Percentiles rank a stretch among this genome's conserved stretches.
Conservation (phyloP, 352 stramenopile genomes). For the Phytophthora hibernalis region DNA sequence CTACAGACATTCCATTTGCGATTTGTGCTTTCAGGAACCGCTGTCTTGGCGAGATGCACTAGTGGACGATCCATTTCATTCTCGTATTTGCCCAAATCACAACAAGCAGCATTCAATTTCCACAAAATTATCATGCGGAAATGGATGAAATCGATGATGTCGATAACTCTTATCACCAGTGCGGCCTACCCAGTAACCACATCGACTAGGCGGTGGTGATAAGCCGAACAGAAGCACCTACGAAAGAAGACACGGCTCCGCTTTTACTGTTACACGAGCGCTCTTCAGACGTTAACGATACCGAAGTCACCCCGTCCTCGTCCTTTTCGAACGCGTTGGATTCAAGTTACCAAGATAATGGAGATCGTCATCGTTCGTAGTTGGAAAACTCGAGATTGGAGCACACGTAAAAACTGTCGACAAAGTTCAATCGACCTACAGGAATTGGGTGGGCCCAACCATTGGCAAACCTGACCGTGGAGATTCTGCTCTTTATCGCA, state of each 20-base stretch:
- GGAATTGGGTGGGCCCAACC: constrained; percentile 41
- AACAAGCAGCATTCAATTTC: background rate
- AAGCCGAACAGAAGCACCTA: background rate
- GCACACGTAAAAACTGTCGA: constrained; percentile 28
- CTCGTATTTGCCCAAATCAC: background rate
- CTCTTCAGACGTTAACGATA: background rate
- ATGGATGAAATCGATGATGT: background rate
- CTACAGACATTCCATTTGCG: too few species aligned
- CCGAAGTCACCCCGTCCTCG: background rate
- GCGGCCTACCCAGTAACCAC: background rate
- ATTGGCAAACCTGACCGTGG: constrained; percentile 27
- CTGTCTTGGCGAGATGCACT: too few species aligned
- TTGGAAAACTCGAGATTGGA: constrained; percentile 14
- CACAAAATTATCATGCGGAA: too few species aligned
- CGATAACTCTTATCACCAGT: background rate
- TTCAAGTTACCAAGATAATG: background rate
- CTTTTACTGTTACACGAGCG: background rate
- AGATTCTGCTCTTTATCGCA: constrained; percentile 34
- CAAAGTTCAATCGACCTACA: constrained; percentile 31
- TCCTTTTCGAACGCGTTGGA: background rate
- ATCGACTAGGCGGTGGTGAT: background rate
- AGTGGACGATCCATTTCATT: too few species aligned
- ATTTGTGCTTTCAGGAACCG: too few species aligned
- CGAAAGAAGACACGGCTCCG: background rate
- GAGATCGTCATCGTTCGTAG: background rate